Conservation (phyloP, 345 rosid species). For the Eucalyptus cloeziana region DNA sequence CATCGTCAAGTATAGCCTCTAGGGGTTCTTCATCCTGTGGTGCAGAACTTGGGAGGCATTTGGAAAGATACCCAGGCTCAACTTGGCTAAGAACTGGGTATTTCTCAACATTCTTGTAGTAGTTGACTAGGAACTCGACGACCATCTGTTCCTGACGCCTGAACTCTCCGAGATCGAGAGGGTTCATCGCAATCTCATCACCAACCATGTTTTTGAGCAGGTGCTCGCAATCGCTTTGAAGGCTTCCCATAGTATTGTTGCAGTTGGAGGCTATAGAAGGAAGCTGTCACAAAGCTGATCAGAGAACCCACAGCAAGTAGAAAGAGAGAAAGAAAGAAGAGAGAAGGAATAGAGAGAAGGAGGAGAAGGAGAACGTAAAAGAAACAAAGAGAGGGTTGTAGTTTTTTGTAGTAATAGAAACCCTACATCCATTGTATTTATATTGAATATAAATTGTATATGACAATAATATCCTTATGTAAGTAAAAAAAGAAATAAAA, state of each 20-base stretch:
- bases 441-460: too few species aligned
- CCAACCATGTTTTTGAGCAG: not conserved
- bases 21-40: conserved; percentile 11
- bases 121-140: conserved; percentile 29
- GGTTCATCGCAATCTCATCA: not conserved
- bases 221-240: not conserved
- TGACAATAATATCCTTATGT: too few species aligned
- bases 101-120: conserved; percentile 18
- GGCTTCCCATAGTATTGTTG: not conserved
- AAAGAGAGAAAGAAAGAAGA: too few species aligned
- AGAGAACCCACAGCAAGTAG: too few species aligned
- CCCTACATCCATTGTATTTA: too few species aligned
- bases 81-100: conserved; percentile 22
- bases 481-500: too few species aligned
- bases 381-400: too few species aligned
- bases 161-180: conserved; percentile 23
- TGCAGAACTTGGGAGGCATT: conserved; percentile 17
- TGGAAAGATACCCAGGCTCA: conserved; percentile 22
- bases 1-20: conserved; percentile 15
- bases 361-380: too few species aligned
- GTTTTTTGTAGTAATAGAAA: too few species aligned
- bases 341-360: too few species aligned
- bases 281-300: too few species aligned
- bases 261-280: not conserved
- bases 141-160: conserved; percentile 26